Conservation (phyloP, 345 rosid genomes). For the Carallia brachiata region DNA sequence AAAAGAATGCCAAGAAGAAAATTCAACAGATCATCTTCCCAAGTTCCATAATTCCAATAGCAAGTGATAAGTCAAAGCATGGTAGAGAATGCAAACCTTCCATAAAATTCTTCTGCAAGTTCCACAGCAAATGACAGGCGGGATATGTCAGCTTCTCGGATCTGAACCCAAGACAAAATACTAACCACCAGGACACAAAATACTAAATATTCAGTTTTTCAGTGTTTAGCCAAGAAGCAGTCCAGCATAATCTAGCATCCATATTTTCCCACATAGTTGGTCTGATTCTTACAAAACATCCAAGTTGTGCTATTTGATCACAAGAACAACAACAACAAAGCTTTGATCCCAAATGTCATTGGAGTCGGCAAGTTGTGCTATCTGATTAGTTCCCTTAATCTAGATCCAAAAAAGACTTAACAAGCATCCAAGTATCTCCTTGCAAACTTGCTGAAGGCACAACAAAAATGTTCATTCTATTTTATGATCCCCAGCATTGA, state of each 20-base stretch:
- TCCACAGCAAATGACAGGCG: constrained; percentile 99
- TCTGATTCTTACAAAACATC: no score
- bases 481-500: no score
- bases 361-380: background rate
- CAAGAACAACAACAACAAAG: no score
- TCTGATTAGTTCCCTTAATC: background rate
- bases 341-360: no score
- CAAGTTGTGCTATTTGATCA: no score
- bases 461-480: no score
- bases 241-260: no score
- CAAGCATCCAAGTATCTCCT: background rate
- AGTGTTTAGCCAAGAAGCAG: no score
- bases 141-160: constrained; percentile 98
- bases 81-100: constrained; percentile 53
- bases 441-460: background rate
- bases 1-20: constrained; percentile 2
- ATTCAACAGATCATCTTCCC: constrained; percentile 5
- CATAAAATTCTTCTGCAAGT: constrained; percentile 99
- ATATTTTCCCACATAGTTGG: no score
- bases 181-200: background rate
- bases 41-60: background rate
- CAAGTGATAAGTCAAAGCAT: constrained; percentile 1
- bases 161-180: constrained; percentile 42
- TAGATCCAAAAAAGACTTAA: background rate
- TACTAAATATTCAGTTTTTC: no score